Evolutionary conservation across 371 early-diverging fungal species (phyloP).

Genomic region (Batrachochytrium dendrobatidis): DNA sequence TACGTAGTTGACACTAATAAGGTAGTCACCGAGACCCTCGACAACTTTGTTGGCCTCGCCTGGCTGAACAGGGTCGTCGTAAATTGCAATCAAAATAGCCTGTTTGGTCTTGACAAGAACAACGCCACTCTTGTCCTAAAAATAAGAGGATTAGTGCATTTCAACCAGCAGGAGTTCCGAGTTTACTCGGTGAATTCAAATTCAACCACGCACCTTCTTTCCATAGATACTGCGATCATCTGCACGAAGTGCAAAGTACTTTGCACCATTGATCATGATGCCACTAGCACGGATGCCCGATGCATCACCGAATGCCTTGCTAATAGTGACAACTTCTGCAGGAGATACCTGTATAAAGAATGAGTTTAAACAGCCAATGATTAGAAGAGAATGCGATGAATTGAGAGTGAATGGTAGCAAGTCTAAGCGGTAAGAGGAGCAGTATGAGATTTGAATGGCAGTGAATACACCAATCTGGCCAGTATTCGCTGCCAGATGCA

Average conservation of each 20-base stretch:
- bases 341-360: slow-evolving; percentile 41
- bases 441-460: too few relatives aligned
- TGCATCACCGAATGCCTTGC: slow-evolving; percentile 58
- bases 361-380: not conserved
- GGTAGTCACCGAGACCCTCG: slow-evolving; percentile 76
- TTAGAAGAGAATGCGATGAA: not conserved
- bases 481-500: too few relatives aligned
- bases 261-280: slow-evolving; percentile 55
- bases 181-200: too few relatives aligned
- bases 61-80: slow-evolving; percentile 58
- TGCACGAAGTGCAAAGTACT: slow-evolving; percentile 66
- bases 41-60: slow-evolving; percentile 73
- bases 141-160: not conserved
- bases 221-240: slow-evolving; percentile 67
- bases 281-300: slow-evolving; percentile 55
- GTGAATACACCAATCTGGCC: too few relatives aligned
- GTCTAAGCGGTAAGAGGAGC: too few relatives aligned
- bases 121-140: slow-evolving; percentile 66
- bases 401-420: too few relatives aligned
- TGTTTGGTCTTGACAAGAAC: slow-evolving; percentile 74
- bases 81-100: slow-evolving; percentile 68
- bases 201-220: slow-evolving; percentile 60
- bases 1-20: slow-evolving; percentile 58
- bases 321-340: slow-evolving; percentile 52
- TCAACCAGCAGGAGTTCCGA: too few relatives aligned